Conservation (phyloP, 805 yeast species). For the Metschnikowia peoriensis region DNA sequence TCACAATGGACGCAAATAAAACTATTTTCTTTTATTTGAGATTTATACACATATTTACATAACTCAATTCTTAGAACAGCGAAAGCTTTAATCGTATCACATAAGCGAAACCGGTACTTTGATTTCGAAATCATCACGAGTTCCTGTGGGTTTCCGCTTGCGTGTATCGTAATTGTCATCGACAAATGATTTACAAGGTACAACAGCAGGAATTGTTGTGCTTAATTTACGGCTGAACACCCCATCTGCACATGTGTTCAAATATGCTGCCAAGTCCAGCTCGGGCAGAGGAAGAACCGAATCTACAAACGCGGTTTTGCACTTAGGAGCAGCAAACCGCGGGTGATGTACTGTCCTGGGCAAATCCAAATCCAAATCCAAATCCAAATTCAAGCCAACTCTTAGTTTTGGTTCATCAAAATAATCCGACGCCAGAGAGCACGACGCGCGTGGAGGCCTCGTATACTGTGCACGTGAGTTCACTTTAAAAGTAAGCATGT, state of each 20-base stretch:
- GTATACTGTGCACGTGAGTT: constrained; percentile 17
- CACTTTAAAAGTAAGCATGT: constrained; percentile 18
- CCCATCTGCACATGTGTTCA: constrained; percentile 7
- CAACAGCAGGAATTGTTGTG: neutral
- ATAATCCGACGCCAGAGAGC: constrained; percentile 10
- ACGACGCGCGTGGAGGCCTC: constrained; percentile 10
- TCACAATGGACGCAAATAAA: neutral
- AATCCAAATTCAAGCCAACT: neutral
- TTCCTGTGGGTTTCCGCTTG: neutral
- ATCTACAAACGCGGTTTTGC: neutral
- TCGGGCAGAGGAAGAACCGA: constrained; percentile 5
- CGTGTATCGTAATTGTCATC: constrained; percentile 1
- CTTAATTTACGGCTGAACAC: neutral
- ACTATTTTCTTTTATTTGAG: neutral
- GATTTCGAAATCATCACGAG: constrained; percentile 9
- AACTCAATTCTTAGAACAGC: neutral
- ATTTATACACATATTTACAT: neutral
- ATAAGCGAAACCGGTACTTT: neutral
- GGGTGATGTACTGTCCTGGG: constrained; percentile 11
- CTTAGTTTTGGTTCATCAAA: constrained; percentile 8
- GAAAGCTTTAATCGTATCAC: neutral
- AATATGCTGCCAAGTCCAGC: constrained; percentile 6
- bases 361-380: neutral
- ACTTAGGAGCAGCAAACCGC: constrained; percentile 6
- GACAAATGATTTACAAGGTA: neutral